phyloP scores from a whole-genome alignment of 1,284 basidiomycete genomes.

The Ganoderma multipileum region DNA sequence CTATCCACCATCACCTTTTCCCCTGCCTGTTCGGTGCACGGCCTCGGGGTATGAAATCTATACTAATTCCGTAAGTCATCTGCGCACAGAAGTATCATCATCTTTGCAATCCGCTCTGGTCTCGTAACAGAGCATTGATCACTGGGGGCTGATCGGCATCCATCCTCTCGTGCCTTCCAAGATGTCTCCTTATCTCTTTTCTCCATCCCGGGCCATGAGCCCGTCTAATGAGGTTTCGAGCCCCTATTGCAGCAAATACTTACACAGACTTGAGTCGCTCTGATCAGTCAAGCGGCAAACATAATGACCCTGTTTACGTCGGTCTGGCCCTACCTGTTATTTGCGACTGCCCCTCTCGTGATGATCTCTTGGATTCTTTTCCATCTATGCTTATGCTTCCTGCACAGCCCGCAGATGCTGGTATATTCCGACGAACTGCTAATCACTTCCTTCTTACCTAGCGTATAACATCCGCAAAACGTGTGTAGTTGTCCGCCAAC shows the following conservation, averaged over 20 bases:
- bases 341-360: background rate
- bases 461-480: conserved; percentile 4
- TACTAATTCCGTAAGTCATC: background rate
- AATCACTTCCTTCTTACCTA: background rate
- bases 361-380: background rate
- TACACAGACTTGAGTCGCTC: background rate
- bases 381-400: background rate
- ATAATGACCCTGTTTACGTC: background rate
- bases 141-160: background rate
- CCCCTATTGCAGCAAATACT: background rate
- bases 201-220: background rate
- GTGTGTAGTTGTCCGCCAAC: background rate
- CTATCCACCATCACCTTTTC: background rate
- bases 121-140: background rate
- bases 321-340: background rate
- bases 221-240: too few relatives aligned
- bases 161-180: background rate
- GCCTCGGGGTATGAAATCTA: background rate
- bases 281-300: background rate
- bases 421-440: background rate
- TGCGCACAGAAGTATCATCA: background rate
- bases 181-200: background rate
- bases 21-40: background rate
- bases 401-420: conserved; percentile 1
- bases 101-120: background rate